Conservation (phyloP, 2,329 filamentous ascomycete species). For the Fusarium secorum region DNA sequence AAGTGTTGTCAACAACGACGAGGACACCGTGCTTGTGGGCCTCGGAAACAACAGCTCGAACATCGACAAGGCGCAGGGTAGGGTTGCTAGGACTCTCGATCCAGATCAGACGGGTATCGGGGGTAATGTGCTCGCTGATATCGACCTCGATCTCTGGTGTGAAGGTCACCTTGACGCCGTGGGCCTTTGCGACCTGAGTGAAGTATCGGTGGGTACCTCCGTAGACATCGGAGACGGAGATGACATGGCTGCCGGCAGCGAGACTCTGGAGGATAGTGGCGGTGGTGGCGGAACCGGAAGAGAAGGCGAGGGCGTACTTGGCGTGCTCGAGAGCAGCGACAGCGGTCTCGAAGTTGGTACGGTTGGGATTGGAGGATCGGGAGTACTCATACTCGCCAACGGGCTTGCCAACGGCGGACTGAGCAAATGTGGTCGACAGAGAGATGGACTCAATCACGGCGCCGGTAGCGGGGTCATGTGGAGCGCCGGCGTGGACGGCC, state of each 20-base stretch:
- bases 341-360: conserved; percentile 90
- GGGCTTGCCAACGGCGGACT: conserved; percentile 85
- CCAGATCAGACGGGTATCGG: conserved; percentile 94
- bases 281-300: conserved; percentile 92
- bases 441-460: conserved; percentile 97
- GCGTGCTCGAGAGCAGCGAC: conserved; percentile 93
- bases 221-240: conserved; percentile 97
- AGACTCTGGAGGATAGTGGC: conserved; percentile 93
- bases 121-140: conserved; percentile 82
- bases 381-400: conserved; percentile 93
- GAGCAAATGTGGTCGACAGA: conserved; percentile 95
- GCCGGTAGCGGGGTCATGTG: conserved; percentile 89
- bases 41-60: conserved; percentile 80
- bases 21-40: conserved; percentile 89
- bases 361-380: conserved; percentile 92
- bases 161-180: conserved; percentile 94
- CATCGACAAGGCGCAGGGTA: conserved; percentile 91
- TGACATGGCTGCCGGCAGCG: conserved; percentile 88
- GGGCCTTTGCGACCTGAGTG: conserved; percentile 93
- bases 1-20: conserved; percentile 99
- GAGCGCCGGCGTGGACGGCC: conserved; percentile 91
- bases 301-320: conserved; percentile 91
- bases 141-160: conserved; percentile 91
- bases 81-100: conserved; percentile 95
- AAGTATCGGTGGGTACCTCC: conserved; percentile 98